phyloP scores from a whole-genome alignment of 768 basidiomycete genomes.

The Hericium erinaceus region DNA sequence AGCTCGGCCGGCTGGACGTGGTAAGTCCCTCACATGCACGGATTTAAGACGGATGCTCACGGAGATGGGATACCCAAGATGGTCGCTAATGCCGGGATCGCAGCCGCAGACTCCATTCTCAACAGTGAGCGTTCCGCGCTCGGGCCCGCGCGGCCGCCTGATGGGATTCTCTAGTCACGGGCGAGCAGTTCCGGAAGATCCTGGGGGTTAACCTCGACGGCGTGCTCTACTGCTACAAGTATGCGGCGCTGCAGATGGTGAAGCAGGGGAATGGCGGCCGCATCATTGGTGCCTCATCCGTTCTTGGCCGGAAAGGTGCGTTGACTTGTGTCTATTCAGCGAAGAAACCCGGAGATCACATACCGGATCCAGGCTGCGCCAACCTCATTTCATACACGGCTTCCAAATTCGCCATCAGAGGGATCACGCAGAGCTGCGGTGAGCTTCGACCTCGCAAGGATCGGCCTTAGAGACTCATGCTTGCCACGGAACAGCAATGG shows the following conservation, averaged over 20 bases:
- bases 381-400: slow-evolving; percentile 18
- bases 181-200: slow-evolving; percentile 14
- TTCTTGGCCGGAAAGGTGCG: neutral
- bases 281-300: slow-evolving; percentile 12
- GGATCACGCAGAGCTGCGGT: slow-evolving; percentile 15
- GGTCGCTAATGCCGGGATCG: neutral
- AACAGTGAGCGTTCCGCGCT: neutral
- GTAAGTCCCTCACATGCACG: neutral
- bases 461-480: neutral
- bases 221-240: slow-evolving; percentile 16
- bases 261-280: slow-evolving; percentile 17
- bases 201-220: slow-evolving; percentile 14
- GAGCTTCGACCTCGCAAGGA: neutral
- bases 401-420: slow-evolving; percentile 24
- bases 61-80: neutral
- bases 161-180: slow-evolving; percentile 5
- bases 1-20: neutral
- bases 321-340: neutral
- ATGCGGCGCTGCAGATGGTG: slow-evolving; percentile 17
- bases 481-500: slow-evolving; percentile 8
- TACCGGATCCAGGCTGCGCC: neutral
- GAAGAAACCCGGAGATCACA: neutral
- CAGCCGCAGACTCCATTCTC: neutral
- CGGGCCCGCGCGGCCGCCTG: neutral
- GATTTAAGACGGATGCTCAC: neutral